Base-by-base conservation (phyloP, 108 stramenopile species). In the Parietichytrium sp. region DNA sequence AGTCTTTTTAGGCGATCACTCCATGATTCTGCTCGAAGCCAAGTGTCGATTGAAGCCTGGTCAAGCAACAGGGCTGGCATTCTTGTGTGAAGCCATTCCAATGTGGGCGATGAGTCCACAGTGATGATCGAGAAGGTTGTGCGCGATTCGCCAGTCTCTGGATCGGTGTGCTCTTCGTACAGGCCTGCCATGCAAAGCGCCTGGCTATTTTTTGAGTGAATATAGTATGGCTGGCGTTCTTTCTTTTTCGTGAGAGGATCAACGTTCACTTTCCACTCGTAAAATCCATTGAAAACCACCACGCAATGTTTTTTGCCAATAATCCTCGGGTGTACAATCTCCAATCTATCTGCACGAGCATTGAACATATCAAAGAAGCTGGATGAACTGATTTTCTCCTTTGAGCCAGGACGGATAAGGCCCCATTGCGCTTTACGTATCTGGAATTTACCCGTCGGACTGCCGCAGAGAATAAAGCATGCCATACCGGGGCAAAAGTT, bases 371-470 rank as follows among this genome's bases (percentile, higher is more conserved):
- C 38, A 20, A 72, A 72, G 42, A 72, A 72, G 61, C 45, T 42
- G 10, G 38, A 33, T 47, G 61, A 33, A 7, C 38, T 7, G 23
- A 72, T 25, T 33, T 33, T n/a, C 42, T 72, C 45, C 0, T 12
- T 45, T 16, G 25, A 42, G 20, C 45, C 45, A 33, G 13, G 36
- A 7, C 38, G 42, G 0, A 72, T 16, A 33, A 72, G 20, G 61
- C 61, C 61, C 61, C 61, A 72, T 25, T 72, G 61, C 61, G 61
- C 61, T 27, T 72, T 72, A 25, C 61, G 61, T 8, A 72, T n/a
- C 6, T 25, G 16, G 29, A 10, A 42, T 25, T 31, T 72, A 6
- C 61, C 29, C 6, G 61, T 72, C 2, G 29, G 16, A 42, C 3
- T 20, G 15, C 0, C 16, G 10, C 36, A 33, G 10, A 72, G 8